Evolutionary conservation across 306 rosid genomes (phyloP), one percentile per base, ranked within the genome.

Genomic region (Calophaca sinica): DNA sequence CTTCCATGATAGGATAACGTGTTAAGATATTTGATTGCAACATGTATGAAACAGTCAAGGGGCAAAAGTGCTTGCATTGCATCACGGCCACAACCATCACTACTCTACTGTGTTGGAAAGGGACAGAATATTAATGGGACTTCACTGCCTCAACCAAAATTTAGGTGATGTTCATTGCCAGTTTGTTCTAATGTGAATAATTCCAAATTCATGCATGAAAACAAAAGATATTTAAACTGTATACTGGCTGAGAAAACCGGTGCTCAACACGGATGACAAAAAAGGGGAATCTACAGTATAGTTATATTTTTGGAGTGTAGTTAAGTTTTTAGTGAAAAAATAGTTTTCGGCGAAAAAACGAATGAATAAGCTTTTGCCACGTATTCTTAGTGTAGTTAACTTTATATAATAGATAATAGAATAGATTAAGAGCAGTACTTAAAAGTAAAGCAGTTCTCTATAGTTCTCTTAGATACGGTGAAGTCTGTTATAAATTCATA

Each of bases 101-200:
- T 58, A 12, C 14, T 71, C 54, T 35, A 65, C 55, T 54, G 49
- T 20, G 54, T 71, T 13, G 7, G 86, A 78, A 60, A 78, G 76
- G 33, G 73, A 81, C 33, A 66, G 33, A 77, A 45, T 68, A 42
- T 42, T 42, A 35, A 54, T 2, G 26, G 26, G 26, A 20, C 26
- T 20, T 20, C 26, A 20, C 26, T 20, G 26, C 26, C 26, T 20
- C 26, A 20, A 20, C 26, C 26, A 20, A 20, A 20, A 20, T 20
- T 20, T 20, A 53, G 39, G 35, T 74, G 45, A 6, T 52, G 26
- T 35, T 20, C 32, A 14, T 12, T 36, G 12, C 4, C 55, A 12
- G 11, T 31, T 45, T 59, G 28, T 13, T 65, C 41, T 67, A 29
- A 20, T 36, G 12, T 70, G 20, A 51, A 53, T 38, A 54, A 9